Percentiles rank a stretch among this genome's conserved stretches.
Conservation (phyloP, 441 rosid genomes). For the Gossypium davidsonii region DNA sequence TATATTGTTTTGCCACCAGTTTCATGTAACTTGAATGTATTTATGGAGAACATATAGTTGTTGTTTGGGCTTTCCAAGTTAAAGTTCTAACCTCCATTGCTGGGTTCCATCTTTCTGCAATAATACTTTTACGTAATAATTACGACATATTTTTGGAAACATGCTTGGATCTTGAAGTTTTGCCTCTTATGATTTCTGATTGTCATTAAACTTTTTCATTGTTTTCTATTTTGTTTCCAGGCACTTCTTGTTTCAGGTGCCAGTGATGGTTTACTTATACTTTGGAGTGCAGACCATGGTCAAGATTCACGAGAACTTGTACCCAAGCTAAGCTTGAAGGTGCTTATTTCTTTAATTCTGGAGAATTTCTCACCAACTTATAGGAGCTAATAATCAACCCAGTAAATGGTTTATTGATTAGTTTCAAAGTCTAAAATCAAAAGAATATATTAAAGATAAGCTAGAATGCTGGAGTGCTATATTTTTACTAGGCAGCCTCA, state of each 20-base stretch:
- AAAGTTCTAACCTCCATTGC: not conserved
- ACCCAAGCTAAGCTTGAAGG: conserved; percentile 91
- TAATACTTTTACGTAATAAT: not conserved
- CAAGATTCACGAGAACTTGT: conserved; percentile 97
- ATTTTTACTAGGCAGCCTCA: not conserved
- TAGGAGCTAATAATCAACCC: not conserved
- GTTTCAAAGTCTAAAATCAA: not conserved
- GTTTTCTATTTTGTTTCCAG: conserved; percentile 34
- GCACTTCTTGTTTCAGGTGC: conserved; percentile 97
- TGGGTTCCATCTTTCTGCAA: not conserved
- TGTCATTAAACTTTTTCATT: conserved; percentile 6
- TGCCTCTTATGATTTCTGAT: not conserved
- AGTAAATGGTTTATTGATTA: not conserved
- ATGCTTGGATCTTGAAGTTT: not conserved
- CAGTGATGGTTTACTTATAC: conserved; percentile 85
- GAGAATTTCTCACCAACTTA: not conserved
- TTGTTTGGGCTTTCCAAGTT: not conserved
- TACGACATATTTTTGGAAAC: not conserved
- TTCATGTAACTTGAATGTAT: not conserved
- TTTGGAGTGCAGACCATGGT: conserved; percentile 95
- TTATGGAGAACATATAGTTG: not conserved
- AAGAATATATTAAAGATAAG: not conserved
- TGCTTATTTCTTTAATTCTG: conserved; percentile 13
- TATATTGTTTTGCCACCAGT: not conserved
- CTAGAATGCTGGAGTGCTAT: not conserved